Percentiles rank a stretch among this genome's conserved stretches.
Conservation (phyloP, 1,139 yeast species). For the Debaryomyces nepalensis region DNA sequence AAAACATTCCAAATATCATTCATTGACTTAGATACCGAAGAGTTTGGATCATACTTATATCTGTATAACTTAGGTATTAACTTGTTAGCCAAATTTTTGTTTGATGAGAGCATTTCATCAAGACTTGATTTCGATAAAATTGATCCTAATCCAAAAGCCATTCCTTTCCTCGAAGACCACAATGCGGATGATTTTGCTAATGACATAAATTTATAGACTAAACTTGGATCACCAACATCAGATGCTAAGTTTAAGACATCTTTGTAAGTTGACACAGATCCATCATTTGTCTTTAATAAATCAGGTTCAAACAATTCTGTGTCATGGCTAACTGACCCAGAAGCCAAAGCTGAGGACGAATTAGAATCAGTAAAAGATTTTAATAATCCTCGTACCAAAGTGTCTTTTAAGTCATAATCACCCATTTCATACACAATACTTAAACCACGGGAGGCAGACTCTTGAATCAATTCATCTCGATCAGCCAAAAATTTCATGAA, state of each 20-base stretch:
- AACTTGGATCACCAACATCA: constrained; percentile 93
- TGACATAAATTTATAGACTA: constrained; percentile 94
- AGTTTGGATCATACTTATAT: constrained; percentile 83
- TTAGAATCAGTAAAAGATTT: constrained; percentile 77
- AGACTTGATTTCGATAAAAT: constrained; percentile 79
- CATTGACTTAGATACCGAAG: constrained; percentile 81
- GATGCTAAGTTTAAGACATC: constrained; percentile 85
- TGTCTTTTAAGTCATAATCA: constrained; percentile 66
- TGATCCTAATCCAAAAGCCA: constrained; percentile 91
- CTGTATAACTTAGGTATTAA: constrained; percentile 84
- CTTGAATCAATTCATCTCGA: constrained; percentile 84
- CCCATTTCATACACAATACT: constrained; percentile 83
- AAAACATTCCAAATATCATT: constrained; percentile 84
- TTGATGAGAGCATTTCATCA: constrained; percentile 61
- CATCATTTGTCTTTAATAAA: constrained; percentile 75
- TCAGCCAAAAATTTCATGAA: constrained; percentile 80
- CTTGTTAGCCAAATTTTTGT: constrained; percentile 57
- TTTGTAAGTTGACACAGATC: constrained; percentile 86
- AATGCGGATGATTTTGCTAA: constrained; percentile 84
- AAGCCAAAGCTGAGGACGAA: constrained; percentile 50
- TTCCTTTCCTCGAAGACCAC: constrained; percentile 93
- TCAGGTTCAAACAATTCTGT: constrained; percentile 89
- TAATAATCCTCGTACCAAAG: constrained; percentile 74
- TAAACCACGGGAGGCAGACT: constrained; percentile 88
- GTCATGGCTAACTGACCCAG: constrained; percentile 77